A percentile compares a stretch with the other conserved stretches of the same genome.
Evolutionary conservation across 192 early-diverging fungal species (phyloP).

Genomic region (Phycomyces blakesleeanus): DNA sequence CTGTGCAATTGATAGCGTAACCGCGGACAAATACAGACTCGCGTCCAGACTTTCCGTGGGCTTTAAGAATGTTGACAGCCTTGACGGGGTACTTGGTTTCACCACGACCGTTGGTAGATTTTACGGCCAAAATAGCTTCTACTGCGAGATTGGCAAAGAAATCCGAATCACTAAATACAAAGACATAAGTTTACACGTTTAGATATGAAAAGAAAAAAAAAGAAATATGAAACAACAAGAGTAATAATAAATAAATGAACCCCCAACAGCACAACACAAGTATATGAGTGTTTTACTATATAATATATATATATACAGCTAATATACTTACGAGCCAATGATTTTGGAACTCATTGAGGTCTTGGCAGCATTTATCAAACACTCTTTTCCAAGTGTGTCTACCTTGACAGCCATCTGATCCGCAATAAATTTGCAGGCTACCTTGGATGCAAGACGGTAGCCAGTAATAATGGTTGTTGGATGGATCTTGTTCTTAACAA

Average conservation of each 20-base stretch:
- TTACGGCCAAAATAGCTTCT: conserved; percentile 90
- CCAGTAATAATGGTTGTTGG: conserved; percentile 99
- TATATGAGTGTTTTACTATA: not conserved
- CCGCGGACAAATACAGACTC: conserved; percentile 89
- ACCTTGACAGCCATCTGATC: conserved; percentile 96
- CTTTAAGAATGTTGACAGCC: conserved; percentile 96
- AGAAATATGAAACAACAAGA: too few species aligned
- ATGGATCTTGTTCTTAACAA: conserved; percentile 99
- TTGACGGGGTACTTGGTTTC: conserved; percentile 94
- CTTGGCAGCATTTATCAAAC: conserved; percentile 94
- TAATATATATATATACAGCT: not conserved
- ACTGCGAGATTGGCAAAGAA: conserved; percentile 97
- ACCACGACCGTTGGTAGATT: conserved; percentile 76
- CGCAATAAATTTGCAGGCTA: conserved; percentile 96
- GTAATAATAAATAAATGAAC: too few species aligned
- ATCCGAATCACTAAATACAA: conserved; percentile 71
- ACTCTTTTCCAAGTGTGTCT: conserved; percentile 88
- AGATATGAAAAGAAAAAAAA: too few species aligned
- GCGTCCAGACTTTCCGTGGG: conserved; percentile 87
- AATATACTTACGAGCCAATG: conserved; percentile 76
- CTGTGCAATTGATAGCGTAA: conserved; percentile 97
- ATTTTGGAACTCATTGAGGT: conserved; percentile 98
- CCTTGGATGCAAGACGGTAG: conserved; percentile 93
- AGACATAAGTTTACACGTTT: not conserved
- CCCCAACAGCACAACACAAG: not conserved